Conservation (phyloP, 163 green algal species). For the Scenedesmus sp. region DNA sequence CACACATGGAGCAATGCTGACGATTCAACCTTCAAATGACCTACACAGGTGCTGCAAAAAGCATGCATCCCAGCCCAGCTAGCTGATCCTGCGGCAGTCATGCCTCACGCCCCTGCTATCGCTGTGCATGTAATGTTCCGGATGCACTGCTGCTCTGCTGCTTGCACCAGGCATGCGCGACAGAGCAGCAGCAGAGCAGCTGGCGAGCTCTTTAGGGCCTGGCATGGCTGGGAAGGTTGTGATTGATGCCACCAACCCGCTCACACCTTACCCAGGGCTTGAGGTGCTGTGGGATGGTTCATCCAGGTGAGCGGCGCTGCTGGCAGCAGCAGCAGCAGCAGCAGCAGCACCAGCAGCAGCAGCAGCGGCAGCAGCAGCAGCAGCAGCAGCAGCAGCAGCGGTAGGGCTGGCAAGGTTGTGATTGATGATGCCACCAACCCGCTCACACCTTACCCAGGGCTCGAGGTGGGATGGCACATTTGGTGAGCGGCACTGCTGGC, state of each 20-base stretch:
- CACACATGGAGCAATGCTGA: not conserved
- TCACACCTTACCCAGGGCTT: conserved; percentile 46
- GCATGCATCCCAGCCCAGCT: too few relatives aligned
- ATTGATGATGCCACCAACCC: conserved; percentile 64
- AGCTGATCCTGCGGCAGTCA: too few relatives aligned
- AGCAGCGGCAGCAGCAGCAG: too few relatives aligned
- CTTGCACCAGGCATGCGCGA: conserved; percentile 23
- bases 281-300: conserved; percentile 55
- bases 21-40: too few relatives aligned
- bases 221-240: conserved; percentile 37
- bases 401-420: conserved; percentile 37
- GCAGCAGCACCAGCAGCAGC: too few relatives aligned
- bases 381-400: not conserved
- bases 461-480: conserved; percentile 39
- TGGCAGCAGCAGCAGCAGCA: too few relatives aligned
- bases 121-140: not conserved
- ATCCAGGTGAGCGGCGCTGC: conserved; percentile 7
- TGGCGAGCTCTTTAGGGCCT: conserved; percentile 32
- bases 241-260: conserved; percentile 63
- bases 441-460: conserved; percentile 32
- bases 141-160: not conserved
- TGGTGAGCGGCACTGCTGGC: not conserved
- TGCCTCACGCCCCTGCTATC: not conserved
- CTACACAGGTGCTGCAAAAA: too few relatives aligned
- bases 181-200: not conserved